Conservation (phyloP, 2,329 filamentous ascomycete genomes). For the Arthroderma uncinatum region DNA sequence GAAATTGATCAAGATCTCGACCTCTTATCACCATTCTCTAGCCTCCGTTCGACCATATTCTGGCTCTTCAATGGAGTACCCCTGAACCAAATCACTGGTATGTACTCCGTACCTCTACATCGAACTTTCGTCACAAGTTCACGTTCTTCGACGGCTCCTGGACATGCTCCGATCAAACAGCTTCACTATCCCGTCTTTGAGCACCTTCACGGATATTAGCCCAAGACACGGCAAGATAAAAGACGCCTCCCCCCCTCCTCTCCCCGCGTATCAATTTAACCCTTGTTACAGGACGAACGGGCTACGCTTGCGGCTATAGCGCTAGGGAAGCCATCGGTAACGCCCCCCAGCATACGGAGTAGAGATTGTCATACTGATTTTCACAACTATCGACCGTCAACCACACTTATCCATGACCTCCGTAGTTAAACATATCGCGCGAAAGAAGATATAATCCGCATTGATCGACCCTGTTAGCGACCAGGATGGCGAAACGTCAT, state of each 20-base stretch:
- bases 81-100: neutral
- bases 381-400: neutral
- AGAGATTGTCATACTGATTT: too few relatives aligned
- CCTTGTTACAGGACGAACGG: neutral
- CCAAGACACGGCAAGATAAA: neutral
- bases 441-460: neutral
- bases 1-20: neutral
- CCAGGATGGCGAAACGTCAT: conserved; percentile 3
- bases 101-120: neutral
- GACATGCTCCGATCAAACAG: too few relatives aligned
- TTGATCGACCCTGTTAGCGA: neutral
- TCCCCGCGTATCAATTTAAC: neutral
- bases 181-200: neutral
- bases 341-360: too few relatives aligned
- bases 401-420: neutral
- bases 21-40: too few relatives aligned
- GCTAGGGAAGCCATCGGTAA: neutral
- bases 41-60: neutral
- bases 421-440: neutral
- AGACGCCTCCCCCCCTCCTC: neutral
- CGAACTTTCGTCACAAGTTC: too few relatives aligned
- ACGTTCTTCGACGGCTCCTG: too few relatives aligned
- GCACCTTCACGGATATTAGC: neutral
- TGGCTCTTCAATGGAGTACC: neutral
- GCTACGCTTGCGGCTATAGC: neutral